A percentile compares a stretch with the other conserved stretches of the same genome.
Evolutionary conservation across 73 alveolate genomes (phyloP).

Genomic region (Durusdinium trenchii): DNA sequence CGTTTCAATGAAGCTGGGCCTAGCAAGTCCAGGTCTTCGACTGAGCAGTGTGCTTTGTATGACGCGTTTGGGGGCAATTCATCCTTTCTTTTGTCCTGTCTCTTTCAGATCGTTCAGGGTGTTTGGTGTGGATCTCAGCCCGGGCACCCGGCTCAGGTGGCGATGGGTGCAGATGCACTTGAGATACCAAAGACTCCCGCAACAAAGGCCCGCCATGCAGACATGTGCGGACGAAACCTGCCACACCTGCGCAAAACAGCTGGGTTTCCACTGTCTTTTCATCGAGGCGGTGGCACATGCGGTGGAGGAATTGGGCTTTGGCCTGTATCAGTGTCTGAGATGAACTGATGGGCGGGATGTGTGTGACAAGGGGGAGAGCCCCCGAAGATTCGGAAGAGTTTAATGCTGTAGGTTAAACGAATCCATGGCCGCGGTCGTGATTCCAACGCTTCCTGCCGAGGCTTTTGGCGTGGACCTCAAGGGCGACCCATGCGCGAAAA

Average conservation of each 20-base stretch:
- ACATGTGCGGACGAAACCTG: background rate
- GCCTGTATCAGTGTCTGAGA: conserved; percentile 75
- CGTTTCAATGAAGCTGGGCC: conserved; percentile 54
- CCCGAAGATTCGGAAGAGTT: too few relatives aligned
- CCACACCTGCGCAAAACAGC: background rate
- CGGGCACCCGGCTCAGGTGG: background rate
- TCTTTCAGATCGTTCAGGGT: too few relatives aligned
- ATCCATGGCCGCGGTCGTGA: too few relatives aligned
- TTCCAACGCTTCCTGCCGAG: too few relatives aligned
- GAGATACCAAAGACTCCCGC: conserved; percentile 31
- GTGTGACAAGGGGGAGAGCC: too few relatives aligned
- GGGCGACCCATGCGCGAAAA: too few relatives aligned
- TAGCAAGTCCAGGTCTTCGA: too few relatives aligned
- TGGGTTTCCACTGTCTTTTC: background rate
- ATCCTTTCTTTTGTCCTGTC: too few relatives aligned
- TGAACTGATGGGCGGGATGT: too few relatives aligned
- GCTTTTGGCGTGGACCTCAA: conserved; percentile 37
- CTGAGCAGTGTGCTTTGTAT: too few relatives aligned
- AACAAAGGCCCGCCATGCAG: conserved; percentile 9
- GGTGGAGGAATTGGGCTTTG: conserved; percentile 86
- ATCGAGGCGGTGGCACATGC: conserved; percentile 62
- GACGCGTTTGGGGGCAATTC: too few relatives aligned
- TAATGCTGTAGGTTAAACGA: too few relatives aligned
- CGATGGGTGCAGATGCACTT: conserved; percentile 49
- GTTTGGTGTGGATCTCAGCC: background rate